Percentiles rank a stretch among this genome's conserved stretches.
phyloP scores from a whole-genome alignment of 179 eudicot species.

The Spinacia oleracea region DNA sequence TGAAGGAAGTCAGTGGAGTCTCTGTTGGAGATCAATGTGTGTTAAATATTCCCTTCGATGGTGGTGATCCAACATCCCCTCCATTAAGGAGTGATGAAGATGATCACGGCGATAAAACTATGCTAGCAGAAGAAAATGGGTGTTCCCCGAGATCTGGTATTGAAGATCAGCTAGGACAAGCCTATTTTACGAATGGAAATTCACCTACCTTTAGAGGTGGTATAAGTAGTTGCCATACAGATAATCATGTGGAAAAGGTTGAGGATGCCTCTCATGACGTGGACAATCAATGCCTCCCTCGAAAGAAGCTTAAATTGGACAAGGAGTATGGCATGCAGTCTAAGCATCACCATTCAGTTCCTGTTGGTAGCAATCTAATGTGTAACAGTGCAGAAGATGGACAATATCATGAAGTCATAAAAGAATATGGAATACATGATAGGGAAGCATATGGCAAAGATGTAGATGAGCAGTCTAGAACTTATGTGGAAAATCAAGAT shows the following conservation, averaged over 20 bases:
- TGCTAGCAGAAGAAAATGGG: conserved; percentile 18
- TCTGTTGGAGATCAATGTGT: conserved; percentile 22
- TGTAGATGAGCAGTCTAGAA: neutral
- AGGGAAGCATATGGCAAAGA: neutral
- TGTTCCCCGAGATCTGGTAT: conserved; percentile 18
- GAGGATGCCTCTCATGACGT: conserved; percentile 1
- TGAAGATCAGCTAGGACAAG: conserved; percentile 16
- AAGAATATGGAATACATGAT: neutral
- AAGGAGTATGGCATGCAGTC: conserved; percentile 25
- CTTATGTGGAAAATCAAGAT: neutral
- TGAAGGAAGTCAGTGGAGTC: conserved; percentile 48
- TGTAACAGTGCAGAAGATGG: conserved; percentile 23
- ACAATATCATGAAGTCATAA: conserved; percentile 10
- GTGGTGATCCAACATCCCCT: conserved; percentile 23
- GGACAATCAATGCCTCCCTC: conserved; percentile 30
- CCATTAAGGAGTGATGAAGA: conserved; percentile 13
- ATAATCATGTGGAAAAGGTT: conserved; percentile 15
- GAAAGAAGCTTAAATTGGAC: conserved; percentile 43
- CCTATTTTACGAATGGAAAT: conserved; percentile 20
- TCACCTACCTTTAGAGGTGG: conserved; percentile 32
- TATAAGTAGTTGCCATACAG: conserved; percentile 20
- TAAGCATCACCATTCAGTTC: conserved; percentile 24
- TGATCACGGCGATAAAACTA: neutral
- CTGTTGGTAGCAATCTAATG: conserved; percentile 19
- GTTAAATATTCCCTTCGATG: conserved; percentile 13